phyloP scores from a whole-genome alignment of 2,329 filamentous ascomycete species.

The Curvularia sp. region DNA sequence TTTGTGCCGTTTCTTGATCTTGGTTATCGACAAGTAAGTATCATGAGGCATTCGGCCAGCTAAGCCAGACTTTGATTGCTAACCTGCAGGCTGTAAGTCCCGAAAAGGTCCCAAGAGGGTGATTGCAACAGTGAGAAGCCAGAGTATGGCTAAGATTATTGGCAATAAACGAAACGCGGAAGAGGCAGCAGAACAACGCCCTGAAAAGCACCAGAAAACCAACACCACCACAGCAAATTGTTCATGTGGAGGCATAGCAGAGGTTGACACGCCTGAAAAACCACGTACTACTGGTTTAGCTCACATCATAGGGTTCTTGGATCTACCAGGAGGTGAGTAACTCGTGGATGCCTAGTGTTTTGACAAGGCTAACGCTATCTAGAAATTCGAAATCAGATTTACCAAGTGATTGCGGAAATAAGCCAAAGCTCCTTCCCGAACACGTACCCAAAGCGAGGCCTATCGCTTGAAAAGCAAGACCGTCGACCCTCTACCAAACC shows the following conservation, averaged over 20 bases:
- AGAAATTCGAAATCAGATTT: conserved; percentile 41
- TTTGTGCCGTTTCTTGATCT: no score
- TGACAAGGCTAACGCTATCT: background rate
- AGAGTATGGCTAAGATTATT: background rate
- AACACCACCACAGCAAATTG: background rate
- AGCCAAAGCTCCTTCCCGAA: conserved; percentile 25
- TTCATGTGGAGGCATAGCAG: background rate
- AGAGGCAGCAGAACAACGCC: background rate
- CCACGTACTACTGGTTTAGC: background rate
- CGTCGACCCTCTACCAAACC: background rate
- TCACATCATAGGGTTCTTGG: conserved; percentile 29
- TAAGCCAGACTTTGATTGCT: background rate
- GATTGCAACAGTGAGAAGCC: background rate
- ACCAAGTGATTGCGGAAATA: conserved; percentile 24
- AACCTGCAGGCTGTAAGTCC: conserved; percentile 14
- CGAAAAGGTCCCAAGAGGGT: conserved; percentile 4
- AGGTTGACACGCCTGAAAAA: background rate
- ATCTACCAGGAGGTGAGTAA: conserved; percentile 34
- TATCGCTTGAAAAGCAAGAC: background rate
- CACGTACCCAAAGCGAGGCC: conserved; percentile 10
- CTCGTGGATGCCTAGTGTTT: no score
- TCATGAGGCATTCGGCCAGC: background rate
- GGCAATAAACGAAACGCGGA: conserved; percentile 10
- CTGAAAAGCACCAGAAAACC: conserved; percentile 18
- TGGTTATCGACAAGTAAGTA: conserved; percentile 10